Conservation (phyloP, 2,329 filamentous ascomycete species). For the Aureobasidium mangrovei region DNA sequence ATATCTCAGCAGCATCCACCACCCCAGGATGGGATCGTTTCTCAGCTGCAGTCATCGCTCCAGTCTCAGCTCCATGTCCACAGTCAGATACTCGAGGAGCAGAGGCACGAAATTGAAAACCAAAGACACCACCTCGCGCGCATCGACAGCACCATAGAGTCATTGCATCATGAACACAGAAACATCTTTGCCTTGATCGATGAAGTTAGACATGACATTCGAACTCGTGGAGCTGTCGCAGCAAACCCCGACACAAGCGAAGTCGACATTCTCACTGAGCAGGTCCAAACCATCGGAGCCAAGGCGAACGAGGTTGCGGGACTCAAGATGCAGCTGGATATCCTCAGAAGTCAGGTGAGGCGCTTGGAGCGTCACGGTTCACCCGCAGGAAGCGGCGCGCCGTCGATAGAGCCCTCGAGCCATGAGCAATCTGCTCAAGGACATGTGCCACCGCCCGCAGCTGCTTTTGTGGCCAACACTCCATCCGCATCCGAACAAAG, state of each 20-base stretch:
- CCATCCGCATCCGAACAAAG: conserved; percentile 4
- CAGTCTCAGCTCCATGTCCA: conserved; percentile 42
- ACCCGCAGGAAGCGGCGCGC: conserved; percentile 17
- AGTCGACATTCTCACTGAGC: conserved; percentile 37
- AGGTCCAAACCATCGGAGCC: conserved; percentile 32
- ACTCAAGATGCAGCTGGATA: conserved; percentile 39
- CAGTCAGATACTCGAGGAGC: conserved; percentile 32
- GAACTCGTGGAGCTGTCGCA: conserved; percentile 18
- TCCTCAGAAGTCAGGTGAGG: conserved; percentile 40
- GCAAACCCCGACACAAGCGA: conserved; percentile 26
- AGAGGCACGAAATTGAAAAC: conserved; percentile 32
- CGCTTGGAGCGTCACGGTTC: conserved; percentile 23
- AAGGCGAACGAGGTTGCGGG: conserved; percentile 40
- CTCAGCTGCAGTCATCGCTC: conserved; percentile 30
- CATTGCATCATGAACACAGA: conserved; percentile 33
- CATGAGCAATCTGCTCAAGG: conserved; percentile 12
- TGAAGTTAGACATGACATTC: conserved; percentile 29
- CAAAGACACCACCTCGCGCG: conserved; percentile 33
- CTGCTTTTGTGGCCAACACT: not conserved
- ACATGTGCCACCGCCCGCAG: not conserved
- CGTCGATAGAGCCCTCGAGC: conserved; percentile 18
- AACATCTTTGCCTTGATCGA: conserved; percentile 28
- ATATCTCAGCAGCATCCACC: conserved; percentile 8
- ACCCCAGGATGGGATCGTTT: conserved; percentile 30
- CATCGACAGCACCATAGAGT: conserved; percentile 32